Percentiles rank a stretch among this genome's conserved stretches.
Evolutionary conservation across 768 basidiomycete species (phyloP).

Genomic region (Leccinum barrowsii): DNA sequence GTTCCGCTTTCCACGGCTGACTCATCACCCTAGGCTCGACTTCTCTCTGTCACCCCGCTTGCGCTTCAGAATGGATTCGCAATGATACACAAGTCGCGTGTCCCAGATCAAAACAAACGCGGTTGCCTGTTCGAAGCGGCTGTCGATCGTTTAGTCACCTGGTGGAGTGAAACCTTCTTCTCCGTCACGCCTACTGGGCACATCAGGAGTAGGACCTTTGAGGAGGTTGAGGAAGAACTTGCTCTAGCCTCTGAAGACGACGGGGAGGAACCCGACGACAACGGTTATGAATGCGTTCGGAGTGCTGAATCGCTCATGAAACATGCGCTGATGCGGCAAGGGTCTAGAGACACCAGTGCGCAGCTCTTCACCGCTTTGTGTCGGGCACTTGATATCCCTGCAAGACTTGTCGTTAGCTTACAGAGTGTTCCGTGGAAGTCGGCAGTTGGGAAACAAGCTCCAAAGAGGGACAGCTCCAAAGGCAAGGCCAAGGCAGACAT

Average conservation of each 20-base stretch:
- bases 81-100: slow-evolving; percentile 73
- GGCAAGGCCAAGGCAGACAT: slow-evolving; percentile 40
- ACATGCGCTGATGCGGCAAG: slow-evolving; percentile 75
- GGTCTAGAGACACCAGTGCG: slow-evolving; percentile 81
- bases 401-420: slow-evolving; percentile 83
- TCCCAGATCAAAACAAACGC: slow-evolving; percentile 78
- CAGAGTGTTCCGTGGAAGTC: slow-evolving; percentile 93
- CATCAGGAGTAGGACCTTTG: slow-evolving; percentile 72
- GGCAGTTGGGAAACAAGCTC: slow-evolving; percentile 47
- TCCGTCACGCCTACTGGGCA: slow-evolving; percentile 60
- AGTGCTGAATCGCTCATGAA: slow-evolving; percentile 90
- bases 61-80: slow-evolving; percentile 76
- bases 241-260: slow-evolving; percentile 29
- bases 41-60: slow-evolving; percentile 84
- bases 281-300: slow-evolving; percentile 63
- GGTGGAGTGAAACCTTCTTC: slow-evolving; percentile 83
- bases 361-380: slow-evolving; percentile 91
- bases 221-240: slow-evolving; percentile 53
- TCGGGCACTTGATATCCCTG: slow-evolving; percentile 80
- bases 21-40: slow-evolving; percentile 59
- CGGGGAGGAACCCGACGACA: slow-evolving; percentile 39
- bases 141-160: slow-evolving; percentile 65
- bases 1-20: slow-evolving; percentile 1
- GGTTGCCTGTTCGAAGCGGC: slow-evolving; percentile 87
- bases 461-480: slow-evolving; percentile 39